These are phyloP conservation scores for Neobulgaria alba DNA, from an alignment of 2,329 filamentous ascomycete species.

Conservation along the genomic window DNA sequence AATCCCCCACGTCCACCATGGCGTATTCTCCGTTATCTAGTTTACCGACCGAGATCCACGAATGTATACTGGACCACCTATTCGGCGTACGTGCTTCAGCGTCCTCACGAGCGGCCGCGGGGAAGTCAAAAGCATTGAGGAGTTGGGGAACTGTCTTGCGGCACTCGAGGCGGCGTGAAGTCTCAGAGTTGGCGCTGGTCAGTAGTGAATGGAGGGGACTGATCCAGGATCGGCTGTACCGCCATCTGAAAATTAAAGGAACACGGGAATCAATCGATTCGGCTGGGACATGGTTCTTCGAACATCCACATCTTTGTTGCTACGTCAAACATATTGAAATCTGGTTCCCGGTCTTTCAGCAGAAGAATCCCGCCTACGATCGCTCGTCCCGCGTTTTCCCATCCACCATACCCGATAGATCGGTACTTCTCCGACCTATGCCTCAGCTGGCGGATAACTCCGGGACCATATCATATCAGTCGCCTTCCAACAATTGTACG, in stretches of 20 bases:
- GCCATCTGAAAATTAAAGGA: constrained; percentile 68
- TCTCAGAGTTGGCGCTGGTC: constrained; percentile 58
- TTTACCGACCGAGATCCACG: constrained; percentile 63
- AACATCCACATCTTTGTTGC: constrained; percentile 47
- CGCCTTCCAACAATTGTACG: constrained; percentile 58
- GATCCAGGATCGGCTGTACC: constrained; percentile 64
- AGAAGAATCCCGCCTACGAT: constrained; percentile 23
- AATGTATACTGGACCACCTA: constrained; percentile 61
- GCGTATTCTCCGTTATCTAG: constrained; percentile 25
- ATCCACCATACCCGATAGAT: constrained; percentile 19
- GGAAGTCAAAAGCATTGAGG: constrained; percentile 40
- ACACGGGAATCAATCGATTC: constrained; percentile 53
- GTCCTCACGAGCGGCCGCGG: constrained; percentile 47
- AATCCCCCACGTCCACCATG: constrained; percentile 3
- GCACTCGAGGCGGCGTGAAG: constrained; percentile 57
- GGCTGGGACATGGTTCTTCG: constrained; percentile 51
- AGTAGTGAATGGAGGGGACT: constrained; percentile 55
- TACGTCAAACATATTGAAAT: constrained; percentile 68
- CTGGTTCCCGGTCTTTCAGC: constrained; percentile 65
- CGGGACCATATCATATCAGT: constrained; percentile 48
- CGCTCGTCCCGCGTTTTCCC: constrained; percentile 22
- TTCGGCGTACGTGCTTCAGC: constrained; percentile 61
- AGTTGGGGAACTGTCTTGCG: constrained; percentile 58
- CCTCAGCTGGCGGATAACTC: constrained; percentile 31
- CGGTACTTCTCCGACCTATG: constrained; percentile 25